These are phyloP conservation scores for Stephanodiscus minutulus DNA, from an alignment of 108 stramenopile species.

Conservation along the genomic window DNA sequence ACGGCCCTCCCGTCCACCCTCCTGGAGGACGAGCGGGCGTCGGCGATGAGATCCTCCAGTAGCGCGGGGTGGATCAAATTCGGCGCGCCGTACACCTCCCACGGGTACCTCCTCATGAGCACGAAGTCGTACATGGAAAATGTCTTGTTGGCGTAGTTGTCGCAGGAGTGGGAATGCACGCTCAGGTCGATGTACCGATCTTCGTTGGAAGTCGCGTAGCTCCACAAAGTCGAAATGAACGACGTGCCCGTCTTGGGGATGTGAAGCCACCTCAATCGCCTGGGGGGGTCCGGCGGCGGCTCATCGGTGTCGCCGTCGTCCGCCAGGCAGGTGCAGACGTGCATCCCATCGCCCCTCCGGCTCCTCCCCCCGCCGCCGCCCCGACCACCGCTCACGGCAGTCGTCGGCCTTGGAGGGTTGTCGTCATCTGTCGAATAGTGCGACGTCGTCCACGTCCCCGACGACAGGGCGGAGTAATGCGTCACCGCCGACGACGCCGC, in stretches of 20 bases:
- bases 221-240: slow-evolving; percentile 49
- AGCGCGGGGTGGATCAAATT: slow-evolving; percentile 19
- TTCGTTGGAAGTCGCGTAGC: slow-evolving; percentile 24
- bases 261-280: slow-evolving; percentile 49
- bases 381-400: no score
- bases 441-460: no score
- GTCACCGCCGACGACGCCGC: no score
- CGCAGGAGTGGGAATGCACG: slow-evolving; percentile 34
- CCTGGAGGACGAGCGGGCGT: no score
- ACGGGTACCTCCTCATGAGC: slow-evolving; percentile 52
- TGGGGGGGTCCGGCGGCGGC: no score
- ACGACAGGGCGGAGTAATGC: no score
- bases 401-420: no score
- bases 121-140: slow-evolving; percentile 52
- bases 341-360: slow-evolving; percentile 9
- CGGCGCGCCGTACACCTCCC: slow-evolving; percentile 50
- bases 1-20: slow-evolving; percentile 14
- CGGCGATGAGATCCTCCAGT: not conserved
- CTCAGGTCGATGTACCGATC: slow-evolving; percentile 45
- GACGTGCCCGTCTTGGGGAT: slow-evolving; percentile 54
- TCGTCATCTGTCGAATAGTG: no score
- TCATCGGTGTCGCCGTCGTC: slow-evolving; percentile 6
- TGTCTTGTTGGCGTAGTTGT: slow-evolving; percentile 1
- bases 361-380: no score
- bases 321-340: slow-evolving; percentile 37